A percentile compares a stretch with the other conserved stretches of the same genome.
These are phyloP conservation scores for Punctularia strigosozonata DNA, from an alignment of 768 basidiomycete genomes.

Conservation along the genomic window DNA sequence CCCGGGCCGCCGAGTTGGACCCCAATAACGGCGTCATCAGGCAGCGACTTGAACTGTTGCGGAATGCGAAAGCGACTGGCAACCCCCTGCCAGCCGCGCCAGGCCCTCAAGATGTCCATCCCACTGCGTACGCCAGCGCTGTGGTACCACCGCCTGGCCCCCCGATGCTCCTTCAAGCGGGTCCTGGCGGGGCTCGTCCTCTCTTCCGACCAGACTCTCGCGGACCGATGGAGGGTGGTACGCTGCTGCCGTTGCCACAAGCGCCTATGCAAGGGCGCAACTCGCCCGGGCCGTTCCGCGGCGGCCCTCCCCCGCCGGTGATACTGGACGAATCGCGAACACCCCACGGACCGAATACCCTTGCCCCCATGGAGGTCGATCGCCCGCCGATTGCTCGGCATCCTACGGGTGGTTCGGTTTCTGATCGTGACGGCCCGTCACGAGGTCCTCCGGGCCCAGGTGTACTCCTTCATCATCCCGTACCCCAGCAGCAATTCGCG, in stretches of 20 bases:
- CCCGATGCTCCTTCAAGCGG: constrained; percentile 48
- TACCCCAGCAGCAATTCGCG: constrained; percentile 44
- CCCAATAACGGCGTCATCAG: constrained; percentile 75
- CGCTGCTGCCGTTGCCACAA: constrained; percentile 52
- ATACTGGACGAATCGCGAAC: constrained; percentile 65
- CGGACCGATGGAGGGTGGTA: constrained; percentile 31
- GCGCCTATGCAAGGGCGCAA: constrained; percentile 29
- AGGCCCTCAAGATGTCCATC: constrained; percentile 91
- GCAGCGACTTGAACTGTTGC: constrained; percentile 66
- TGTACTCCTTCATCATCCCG: constrained; percentile 56
- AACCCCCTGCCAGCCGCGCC: constrained; percentile 76
- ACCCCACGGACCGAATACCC: constrained; percentile 47
- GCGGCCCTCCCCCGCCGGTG: constrained; percentile 75
- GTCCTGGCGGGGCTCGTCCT: constrained; percentile 25
- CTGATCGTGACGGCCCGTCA: constrained; percentile 26
- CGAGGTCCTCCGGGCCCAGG: constrained; percentile 46
- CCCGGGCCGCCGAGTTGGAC: constrained; percentile 89
- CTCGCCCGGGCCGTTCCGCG: constrained; percentile 68
- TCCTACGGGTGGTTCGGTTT: constrained; percentile 34
- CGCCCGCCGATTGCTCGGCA: constrained; percentile 30
- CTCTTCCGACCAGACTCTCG: constrained; percentile 59
- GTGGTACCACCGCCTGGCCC: constrained; percentile 64
- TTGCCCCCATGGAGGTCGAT: constrained; percentile 64
- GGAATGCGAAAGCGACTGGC: constrained; percentile 67
- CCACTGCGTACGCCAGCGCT: constrained; percentile 82